Evolutionary conservation across 345 rosid species (phyloP), one percentile per base, ranked within the genome.

Genomic region (Populus simonii): DNA sequence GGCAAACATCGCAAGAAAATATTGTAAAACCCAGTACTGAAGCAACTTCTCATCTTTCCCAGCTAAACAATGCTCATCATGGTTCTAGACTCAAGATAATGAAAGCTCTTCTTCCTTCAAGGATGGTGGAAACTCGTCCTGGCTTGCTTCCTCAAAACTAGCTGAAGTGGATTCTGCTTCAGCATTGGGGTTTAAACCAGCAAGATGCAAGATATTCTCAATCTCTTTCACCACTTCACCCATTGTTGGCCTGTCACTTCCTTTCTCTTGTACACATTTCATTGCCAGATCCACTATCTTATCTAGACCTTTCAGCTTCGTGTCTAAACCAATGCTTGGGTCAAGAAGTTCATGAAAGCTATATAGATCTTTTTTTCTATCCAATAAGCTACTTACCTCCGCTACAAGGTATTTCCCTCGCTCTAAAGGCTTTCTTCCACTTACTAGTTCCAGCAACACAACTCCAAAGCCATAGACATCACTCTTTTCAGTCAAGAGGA

Each of bases 391-490:
- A 49, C 83, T 91, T 20, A 93, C 84, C 80, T 92, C 99, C 73
- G 90, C 87, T 68, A 90, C 99, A 12, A 96, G 91, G 79, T 93
- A 92, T 74, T 82, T 93, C 25, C 97, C 98, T 49, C 84, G 83
- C 78, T 96, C 91, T 71, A 96, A 89, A 0, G 99, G 97, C 83
- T 73, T 89, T 89, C 85, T 89, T 55, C 89, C 97, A 0, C 97
- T 88, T 73, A 91, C 18, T 49, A 96, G 78, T 84, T 96, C 98
- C 72, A 96, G 76, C 92, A 94, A 77, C 66, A 92, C 84, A 71
- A 96, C 93, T 71, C 99, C 99, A 72, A 90, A 96, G 70, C 99
- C 89, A 47, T 93, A 96, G 18, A 96, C 99, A 74, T 93, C 99
- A 11, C 97, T 93, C 89, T 96, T 96, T 78, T 90, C 99, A 0